Percentiles rank a stretch among this genome's conserved stretches.
Conservation (phyloP, 352 stramenopile genomes). For the Phytophthora pseudosyringae region DNA sequence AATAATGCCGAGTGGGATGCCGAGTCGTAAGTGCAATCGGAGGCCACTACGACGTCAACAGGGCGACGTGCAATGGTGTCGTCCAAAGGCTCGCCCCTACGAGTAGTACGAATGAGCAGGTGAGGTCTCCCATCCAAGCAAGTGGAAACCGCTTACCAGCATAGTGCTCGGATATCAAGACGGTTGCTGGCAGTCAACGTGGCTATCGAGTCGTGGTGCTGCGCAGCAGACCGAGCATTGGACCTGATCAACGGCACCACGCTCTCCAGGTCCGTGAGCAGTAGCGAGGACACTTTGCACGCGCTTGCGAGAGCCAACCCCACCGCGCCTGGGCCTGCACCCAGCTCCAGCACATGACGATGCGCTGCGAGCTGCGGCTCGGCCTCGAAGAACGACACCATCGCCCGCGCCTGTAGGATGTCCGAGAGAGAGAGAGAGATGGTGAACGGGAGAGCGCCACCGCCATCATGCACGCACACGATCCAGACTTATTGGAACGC, state of each 20-base stretch:
- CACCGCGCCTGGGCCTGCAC: conserved; percentile 59
- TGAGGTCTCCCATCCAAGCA: not conserved
- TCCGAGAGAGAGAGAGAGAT: conserved; percentile 10
- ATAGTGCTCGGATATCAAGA: conserved; percentile 36
- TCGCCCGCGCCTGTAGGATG: conserved; percentile 47
- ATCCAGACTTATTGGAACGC: conserved; percentile 16
- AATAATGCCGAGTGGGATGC: conserved; percentile 46
- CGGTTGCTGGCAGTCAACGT: conserved; percentile 25
- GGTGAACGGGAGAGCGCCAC: not conserved
- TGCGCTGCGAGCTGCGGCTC: conserved; percentile 35
- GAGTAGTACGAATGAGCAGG: not conserved
- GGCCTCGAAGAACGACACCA: conserved; percentile 49
- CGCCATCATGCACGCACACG: conserved; percentile 5
- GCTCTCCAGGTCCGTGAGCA: conserved; percentile 60
- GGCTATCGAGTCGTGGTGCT: conserved; percentile 32
- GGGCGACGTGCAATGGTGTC: conserved; percentile 5
- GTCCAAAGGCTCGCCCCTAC: conserved; percentile 25
- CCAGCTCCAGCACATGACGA: conserved; percentile 60
- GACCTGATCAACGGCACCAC: conserved; percentile 51
- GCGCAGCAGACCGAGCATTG: conserved; percentile 41
- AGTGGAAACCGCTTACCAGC: conserved; percentile 41
- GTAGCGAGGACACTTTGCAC: conserved; percentile 36
- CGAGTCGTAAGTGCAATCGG: conserved; percentile 77
- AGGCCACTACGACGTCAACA: conserved; percentile 37
- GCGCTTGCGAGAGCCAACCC: conserved; percentile 45